Evolutionary conservation across 2,329 filamentous ascomycete species (phyloP).

Genomic region (Diaporthe batatas): DNA sequence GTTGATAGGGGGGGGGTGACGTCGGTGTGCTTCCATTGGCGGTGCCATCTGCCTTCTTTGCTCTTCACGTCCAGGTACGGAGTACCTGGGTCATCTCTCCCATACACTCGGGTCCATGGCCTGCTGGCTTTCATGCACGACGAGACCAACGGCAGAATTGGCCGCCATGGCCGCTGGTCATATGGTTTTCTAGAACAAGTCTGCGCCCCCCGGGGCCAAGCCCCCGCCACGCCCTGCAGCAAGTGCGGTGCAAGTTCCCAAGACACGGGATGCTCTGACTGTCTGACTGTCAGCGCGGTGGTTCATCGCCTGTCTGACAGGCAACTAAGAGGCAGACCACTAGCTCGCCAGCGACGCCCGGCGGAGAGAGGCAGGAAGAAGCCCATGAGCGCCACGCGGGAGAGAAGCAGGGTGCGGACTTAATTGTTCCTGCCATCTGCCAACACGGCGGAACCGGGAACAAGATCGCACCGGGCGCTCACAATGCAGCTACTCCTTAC

Average conservation of each 20-base stretch:
- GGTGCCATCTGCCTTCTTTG: neutral
- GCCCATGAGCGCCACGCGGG: slow-evolving; percentile 40
- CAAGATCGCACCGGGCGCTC: slow-evolving; percentile 11
- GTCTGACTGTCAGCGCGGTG: slow-evolving; percentile 28
- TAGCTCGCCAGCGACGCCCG: slow-evolving; percentile 22
- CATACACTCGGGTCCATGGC: slow-evolving; percentile 17
- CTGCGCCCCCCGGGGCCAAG: slow-evolving; percentile 21
- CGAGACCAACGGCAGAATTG: slow-evolving; percentile 22
- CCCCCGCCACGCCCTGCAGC: slow-evolving; percentile 8
- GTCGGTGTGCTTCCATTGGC: neutral
- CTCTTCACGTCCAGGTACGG: too few relatives aligned
- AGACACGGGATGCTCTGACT: slow-evolving; percentile 16
- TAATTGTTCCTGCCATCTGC: slow-evolving; percentile 39
- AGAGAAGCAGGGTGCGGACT: slow-evolving; percentile 33
- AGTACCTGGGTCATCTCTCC: slow-evolving; percentile 1
- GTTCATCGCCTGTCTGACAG: neutral
- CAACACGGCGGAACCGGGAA: neutral
- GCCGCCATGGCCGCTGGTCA: slow-evolving; percentile 28
- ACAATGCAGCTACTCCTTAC: slow-evolving; percentile 27
- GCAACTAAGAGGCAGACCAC: neutral
- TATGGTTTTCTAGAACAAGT: slow-evolving; percentile 38
- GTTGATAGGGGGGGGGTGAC: too few relatives aligned
- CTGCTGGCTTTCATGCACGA: slow-evolving; percentile 26
- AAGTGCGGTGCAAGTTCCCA: neutral
- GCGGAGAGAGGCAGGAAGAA: slow-evolving; percentile 28